Percentiles rank a stretch among this genome's conserved stretches.
phyloP scores from a whole-genome alignment of 2,329 filamentous ascomycete genomes.

The Tolypocladium ophioglossoides region DNA sequence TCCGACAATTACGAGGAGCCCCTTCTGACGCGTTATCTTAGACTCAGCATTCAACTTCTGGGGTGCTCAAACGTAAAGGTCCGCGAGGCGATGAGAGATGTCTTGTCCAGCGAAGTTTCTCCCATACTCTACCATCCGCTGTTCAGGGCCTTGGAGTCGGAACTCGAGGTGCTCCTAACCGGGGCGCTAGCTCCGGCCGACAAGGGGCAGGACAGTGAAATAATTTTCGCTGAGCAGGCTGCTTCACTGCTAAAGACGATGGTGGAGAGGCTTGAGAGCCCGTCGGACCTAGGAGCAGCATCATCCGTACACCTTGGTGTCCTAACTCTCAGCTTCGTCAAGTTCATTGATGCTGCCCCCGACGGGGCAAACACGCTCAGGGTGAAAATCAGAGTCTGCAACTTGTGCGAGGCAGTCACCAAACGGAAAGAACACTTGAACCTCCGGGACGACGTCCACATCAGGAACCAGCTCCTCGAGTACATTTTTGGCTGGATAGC shows the following conservation, averaged over 20 bases:
- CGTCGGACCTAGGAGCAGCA: slow-evolving; percentile 50
- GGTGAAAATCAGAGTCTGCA: slow-evolving; percentile 60
- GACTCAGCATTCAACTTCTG: slow-evolving; percentile 53
- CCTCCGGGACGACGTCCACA: slow-evolving; percentile 56
- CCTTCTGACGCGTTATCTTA: slow-evolving; percentile 48
- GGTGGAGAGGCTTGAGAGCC: slow-evolving; percentile 53
- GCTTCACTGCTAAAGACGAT: slow-evolving; percentile 52
- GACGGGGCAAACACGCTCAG: slow-evolving; percentile 46
- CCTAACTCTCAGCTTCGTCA: slow-evolving; percentile 55
- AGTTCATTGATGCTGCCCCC: slow-evolving; percentile 48
- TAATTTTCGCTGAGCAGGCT: slow-evolving; percentile 58
- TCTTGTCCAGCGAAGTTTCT: slow-evolving; percentile 54
- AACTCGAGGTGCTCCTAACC: slow-evolving; percentile 53
- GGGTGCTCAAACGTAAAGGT: slow-evolving; percentile 54
- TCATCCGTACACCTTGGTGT: slow-evolving; percentile 54
- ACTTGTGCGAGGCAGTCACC: slow-evolving; percentile 54
- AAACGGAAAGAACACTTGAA: slow-evolving; percentile 59
- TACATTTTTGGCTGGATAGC: slow-evolving; percentile 61
- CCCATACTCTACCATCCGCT: slow-evolving; percentile 50
- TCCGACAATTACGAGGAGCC: slow-evolving; percentile 51
- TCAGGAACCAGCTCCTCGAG: slow-evolving; percentile 57
- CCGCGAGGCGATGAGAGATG: slow-evolving; percentile 56
- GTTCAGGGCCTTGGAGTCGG: slow-evolving; percentile 54
- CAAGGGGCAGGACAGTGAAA: slow-evolving; percentile 46
- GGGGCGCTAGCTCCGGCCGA: slow-evolving; percentile 40